These are phyloP conservation scores for Flaveria floridana DNA, from an alignment of 140 eudicot species.

Conservation along the genomic window DNA sequence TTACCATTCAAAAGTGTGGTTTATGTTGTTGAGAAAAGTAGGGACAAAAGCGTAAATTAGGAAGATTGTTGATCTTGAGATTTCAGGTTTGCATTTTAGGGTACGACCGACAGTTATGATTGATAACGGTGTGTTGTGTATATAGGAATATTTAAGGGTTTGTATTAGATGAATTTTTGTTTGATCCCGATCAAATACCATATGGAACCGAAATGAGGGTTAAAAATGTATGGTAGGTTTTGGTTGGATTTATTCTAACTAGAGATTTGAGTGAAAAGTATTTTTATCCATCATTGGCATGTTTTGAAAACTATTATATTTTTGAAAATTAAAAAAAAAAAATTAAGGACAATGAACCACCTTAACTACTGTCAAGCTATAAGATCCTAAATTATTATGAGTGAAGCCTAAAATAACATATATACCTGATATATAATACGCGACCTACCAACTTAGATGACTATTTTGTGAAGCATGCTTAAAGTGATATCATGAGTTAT, in stretches of 20 bases:
- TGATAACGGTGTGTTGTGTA: constrained; percentile 29
- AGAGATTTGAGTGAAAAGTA: constrained; percentile 23
- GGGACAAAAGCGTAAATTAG: not conserved
- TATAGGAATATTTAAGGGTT: constrained; percentile 26
- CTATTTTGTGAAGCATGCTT: no score
- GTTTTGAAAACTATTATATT: not conserved
- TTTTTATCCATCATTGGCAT: not conserved
- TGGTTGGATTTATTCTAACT: constrained; percentile 12
- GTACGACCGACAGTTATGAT: constrained; percentile 14
- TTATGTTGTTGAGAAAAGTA: not conserved
- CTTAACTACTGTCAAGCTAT: not conserved
- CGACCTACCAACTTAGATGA: no score
- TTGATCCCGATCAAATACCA: constrained; percentile 10
- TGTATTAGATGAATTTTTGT: constrained; percentile 24
- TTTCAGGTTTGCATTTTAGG: constrained; percentile 29
- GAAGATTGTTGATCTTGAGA: constrained; percentile 6
- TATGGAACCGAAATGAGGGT: not conserved
- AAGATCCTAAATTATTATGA: not conserved
- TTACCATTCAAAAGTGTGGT: not conserved
- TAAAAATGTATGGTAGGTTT: constrained; percentile 19
- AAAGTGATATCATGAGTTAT: no score
- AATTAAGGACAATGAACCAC: not conserved
- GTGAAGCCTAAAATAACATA: no score
- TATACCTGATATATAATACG: no score
- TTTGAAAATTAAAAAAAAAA: no score